Conservation (phyloP, 1,139 yeast species). For the Eremothecium coryli region DNA sequence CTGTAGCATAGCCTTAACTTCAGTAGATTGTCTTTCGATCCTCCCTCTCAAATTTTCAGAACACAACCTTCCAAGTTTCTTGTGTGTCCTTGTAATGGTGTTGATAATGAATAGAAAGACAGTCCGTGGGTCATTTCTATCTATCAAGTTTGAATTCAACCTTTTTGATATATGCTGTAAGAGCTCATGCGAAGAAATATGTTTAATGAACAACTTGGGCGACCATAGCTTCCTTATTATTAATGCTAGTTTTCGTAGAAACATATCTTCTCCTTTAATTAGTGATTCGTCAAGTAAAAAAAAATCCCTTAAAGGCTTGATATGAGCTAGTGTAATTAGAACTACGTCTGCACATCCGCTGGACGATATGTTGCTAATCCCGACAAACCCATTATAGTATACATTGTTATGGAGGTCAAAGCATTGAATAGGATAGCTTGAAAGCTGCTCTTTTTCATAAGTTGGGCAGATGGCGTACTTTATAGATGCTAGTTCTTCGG, state of each 20-base stretch:
- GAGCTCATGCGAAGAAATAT: conserved; percentile 61
- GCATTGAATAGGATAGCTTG: conserved; percentile 22
- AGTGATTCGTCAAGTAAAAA: conserved; percentile 34
- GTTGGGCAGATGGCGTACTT: conserved; percentile 44
- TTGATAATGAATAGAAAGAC: conserved; percentile 50
- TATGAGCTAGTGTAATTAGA: conserved; percentile 49
- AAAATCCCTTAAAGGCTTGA: conserved; percentile 43
- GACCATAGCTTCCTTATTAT: conserved; percentile 60
- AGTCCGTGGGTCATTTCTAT: conserved; percentile 43
- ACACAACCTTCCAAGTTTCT: conserved; percentile 19
- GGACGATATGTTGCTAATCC: conserved; percentile 46
- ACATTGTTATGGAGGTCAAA: conserved; percentile 37
- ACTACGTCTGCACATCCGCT: conserved; percentile 50
- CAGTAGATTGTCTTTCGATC: conserved; percentile 33
- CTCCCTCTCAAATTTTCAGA: conserved; percentile 45
- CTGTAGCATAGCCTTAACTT: conserved; percentile 22
- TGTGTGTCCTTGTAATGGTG: conserved; percentile 36
- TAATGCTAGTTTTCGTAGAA: conserved; percentile 36
- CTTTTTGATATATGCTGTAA: conserved; percentile 39
- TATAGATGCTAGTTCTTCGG: conserved; percentile 39
- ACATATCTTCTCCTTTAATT: conserved; percentile 16
- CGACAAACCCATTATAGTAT: conserved; percentile 58
- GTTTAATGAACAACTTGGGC: conserved; percentile 44
- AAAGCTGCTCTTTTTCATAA: conserved; percentile 35
- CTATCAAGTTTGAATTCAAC: conserved; percentile 38